phyloP scores from a whole-genome alignment of 2,329 filamentous ascomycete genomes.

The Nigrospora osmanthi region DNA sequence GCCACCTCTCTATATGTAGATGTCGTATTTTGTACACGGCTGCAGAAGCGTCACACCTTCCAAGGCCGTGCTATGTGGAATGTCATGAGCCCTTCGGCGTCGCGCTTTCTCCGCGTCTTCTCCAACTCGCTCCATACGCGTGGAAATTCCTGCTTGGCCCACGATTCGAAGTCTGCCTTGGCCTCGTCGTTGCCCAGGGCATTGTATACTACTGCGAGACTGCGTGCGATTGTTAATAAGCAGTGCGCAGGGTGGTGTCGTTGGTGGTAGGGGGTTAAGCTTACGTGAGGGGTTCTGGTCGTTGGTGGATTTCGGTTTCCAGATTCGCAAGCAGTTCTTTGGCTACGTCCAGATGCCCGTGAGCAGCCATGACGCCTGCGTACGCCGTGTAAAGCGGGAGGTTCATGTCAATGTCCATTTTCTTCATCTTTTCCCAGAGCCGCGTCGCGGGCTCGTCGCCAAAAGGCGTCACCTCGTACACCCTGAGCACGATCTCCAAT shows the following conservation, averaged over 20 bases:
- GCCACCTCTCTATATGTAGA: slow-evolving; percentile 8
- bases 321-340: slow-evolving; percentile 59
- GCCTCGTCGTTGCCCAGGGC: slow-evolving; percentile 56
- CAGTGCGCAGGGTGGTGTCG: neutral
- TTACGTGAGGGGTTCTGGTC: slow-evolving; percentile 17
- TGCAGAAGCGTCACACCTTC: slow-evolving; percentile 30
- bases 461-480: slow-evolving; percentile 57
- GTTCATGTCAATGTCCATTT: slow-evolving; percentile 74
- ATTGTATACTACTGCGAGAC: slow-evolving; percentile 71
- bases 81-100: slow-evolving; percentile 34
- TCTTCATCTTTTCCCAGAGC: slow-evolving; percentile 64
- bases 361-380: slow-evolving; percentile 65
- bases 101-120: slow-evolving; percentile 37
- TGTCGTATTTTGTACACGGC: slow-evolving; percentile 21
- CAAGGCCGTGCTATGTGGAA: slow-evolving; percentile 42
- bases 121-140: slow-evolving; percentile 61
- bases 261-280: slow-evolving; percentile 3
- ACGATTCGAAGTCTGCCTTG: slow-evolving; percentile 64
- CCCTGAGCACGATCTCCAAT: slow-evolving; percentile 72
- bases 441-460: slow-evolving; percentile 53
- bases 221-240: slow-evolving; percentile 20
- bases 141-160: slow-evolving; percentile 63
- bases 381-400: slow-evolving; percentile 69
- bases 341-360: slow-evolving; percentile 62
- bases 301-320: slow-evolving; percentile 48